Evolutionary conservation across 2,329 filamentous ascomycete species (phyloP), one percentile per base, ranked within the genome.

Genomic region (Biscogniauxia mediterranea): DNA sequence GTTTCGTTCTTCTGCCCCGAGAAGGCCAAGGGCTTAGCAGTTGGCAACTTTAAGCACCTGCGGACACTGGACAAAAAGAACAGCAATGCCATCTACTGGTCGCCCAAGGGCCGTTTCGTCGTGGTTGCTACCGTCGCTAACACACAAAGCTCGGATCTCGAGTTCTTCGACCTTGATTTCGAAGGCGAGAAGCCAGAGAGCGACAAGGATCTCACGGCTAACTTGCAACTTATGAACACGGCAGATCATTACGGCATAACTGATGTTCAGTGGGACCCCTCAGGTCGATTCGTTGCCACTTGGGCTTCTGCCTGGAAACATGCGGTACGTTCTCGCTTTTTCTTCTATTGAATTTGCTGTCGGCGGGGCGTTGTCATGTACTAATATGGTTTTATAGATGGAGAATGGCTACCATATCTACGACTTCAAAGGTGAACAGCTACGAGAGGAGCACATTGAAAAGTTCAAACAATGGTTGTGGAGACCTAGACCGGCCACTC

Each of bases 1-100:
- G 94, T 98, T 20, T 86, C 92, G 38, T 99, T 99, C 85, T 99
- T 97, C 83, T 94, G 92, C 70, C 93, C 95, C 0, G 95, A 99
- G 78, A 98, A 97, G 83, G 81, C 86, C 72, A 99, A 98, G 85
- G 92, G 85, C 26, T 75, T 85, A 57, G 83, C 85, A 23, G 83
- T 91, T 38, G 95, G 95, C 66, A 97, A 96, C 83, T 99, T 98
- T 85, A 96, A 94, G 83, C 92, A 96, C 75, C 89, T 98, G 68
- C 89, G 93, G 66, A 98, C 93, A 8, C 83, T 97, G 59, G 95
- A 99, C 72, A 98, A 98, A 88, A 98, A 98, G 88, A 98, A 96
- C 80, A 97, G 91, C 85, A 99, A 99, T 74, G 93, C 92, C 67
- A 99, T 99, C 74, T 98, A 98, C 87, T 99, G 95, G 95, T 96